Percentiles rank a stretch among this genome's conserved stretches.
These are phyloP conservation scores for Colletotrichum sp. DNA, from an alignment of 2,329 filamentous ascomycete genomes.

Conservation along the genomic window DNA sequence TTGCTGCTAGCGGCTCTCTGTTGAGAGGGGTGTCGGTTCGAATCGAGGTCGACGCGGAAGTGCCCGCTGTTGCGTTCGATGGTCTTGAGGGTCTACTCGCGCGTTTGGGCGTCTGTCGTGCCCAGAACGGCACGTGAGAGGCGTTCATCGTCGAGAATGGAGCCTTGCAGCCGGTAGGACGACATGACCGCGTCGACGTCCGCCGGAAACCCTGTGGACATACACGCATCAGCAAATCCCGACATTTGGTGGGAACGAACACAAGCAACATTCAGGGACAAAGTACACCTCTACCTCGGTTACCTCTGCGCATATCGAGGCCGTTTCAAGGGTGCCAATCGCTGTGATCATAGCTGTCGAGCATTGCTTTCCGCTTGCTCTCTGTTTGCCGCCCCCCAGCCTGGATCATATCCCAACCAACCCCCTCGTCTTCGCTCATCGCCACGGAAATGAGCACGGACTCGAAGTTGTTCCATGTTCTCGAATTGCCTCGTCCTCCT, in stretches of 20 bases:
- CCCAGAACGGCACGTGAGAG: background rate
- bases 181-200: background rate
- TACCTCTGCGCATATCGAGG: background rate
- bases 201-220: background rate
- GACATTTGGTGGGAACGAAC: background rate
- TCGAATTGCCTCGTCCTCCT: background rate
- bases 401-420: background rate
- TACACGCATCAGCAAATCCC: rapidly evolving
- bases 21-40: background rate
- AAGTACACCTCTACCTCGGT: background rate
- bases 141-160: background rate
- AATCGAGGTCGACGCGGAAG: background rate
- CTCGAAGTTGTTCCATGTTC: background rate
- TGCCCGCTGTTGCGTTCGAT: background rate
- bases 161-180: rapidly evolving
- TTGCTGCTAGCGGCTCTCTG: background rate
- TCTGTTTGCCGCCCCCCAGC: background rate
- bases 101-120: rapidly evolving
- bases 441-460: background rate
- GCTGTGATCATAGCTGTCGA: background rate
- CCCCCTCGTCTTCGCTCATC: background rate
- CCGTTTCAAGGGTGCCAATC: background rate
- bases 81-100: rapidly evolving
- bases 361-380: background rate
- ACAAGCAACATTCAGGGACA: background rate